Evolutionary conservation across 2,329 filamentous ascomycete genomes (phyloP).

Genomic region (Tolypocladium paradoxum): DNA sequence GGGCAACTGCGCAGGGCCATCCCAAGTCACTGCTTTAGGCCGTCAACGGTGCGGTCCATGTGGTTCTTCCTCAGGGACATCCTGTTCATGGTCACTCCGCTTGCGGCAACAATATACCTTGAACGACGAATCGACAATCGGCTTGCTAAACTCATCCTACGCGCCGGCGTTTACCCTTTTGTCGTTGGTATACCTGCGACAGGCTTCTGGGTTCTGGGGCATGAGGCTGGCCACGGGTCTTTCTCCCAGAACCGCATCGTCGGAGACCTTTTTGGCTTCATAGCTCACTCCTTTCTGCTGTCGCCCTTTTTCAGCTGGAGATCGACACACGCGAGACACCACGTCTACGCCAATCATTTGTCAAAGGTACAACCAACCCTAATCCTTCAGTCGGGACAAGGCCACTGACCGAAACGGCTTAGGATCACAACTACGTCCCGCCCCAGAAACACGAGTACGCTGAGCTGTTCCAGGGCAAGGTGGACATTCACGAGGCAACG

Average conservation of each 20-base stretch:
- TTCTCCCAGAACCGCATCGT: slow-evolving; percentile 46
- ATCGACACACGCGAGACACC: slow-evolving; percentile 58
- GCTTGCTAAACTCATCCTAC: background rate
- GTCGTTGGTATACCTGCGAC: slow-evolving; percentile 55
- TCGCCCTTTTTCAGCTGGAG: slow-evolving; percentile 68
- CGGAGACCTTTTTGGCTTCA: slow-evolving; percentile 53
- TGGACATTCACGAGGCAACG: slow-evolving; percentile 38
- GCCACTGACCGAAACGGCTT: slow-evolving; percentile 18
- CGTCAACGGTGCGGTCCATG: slow-evolving; percentile 2
- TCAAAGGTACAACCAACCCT: slow-evolving; percentile 47
- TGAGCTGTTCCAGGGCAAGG: background rate
- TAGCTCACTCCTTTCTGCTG: slow-evolving; percentile 53
- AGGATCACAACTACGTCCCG: slow-evolving; percentile 5
- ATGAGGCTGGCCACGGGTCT: slow-evolving; percentile 61
- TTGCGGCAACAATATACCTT: background rate
- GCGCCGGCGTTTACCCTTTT: slow-evolving; percentile 42
- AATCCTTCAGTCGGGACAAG: too few species aligned
- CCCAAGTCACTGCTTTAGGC: slow-evolving; percentile 50
- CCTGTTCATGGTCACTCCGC: slow-evolving; percentile 29
- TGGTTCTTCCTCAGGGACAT: slow-evolving; percentile 46
- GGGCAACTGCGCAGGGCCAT: slow-evolving; percentile 28
- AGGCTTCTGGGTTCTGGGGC: slow-evolving; percentile 60
- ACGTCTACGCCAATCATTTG: slow-evolving; percentile 58
- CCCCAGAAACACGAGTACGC: background rate
- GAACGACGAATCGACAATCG: background rate